These are phyloP conservation scores for Neurospora sp. DNA, from an alignment of 2,329 filamentous ascomycete species.

Conservation along the genomic window DNA sequence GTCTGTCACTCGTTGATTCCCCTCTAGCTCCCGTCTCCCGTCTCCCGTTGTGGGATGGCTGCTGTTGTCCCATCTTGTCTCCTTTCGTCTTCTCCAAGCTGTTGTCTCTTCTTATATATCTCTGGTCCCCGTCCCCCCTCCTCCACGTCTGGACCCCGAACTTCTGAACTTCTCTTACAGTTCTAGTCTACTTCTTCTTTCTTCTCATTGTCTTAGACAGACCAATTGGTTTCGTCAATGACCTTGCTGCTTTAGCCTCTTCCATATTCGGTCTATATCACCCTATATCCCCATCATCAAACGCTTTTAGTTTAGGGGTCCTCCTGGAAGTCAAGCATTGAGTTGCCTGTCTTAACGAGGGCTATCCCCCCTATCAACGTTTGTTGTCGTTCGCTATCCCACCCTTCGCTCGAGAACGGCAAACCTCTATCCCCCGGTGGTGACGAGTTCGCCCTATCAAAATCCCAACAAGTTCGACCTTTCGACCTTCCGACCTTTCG, in stretches of 20 bases:
- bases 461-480: not conserved
- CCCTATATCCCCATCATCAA: slow-evolving; percentile 1
- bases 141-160: slow-evolving; percentile 25
- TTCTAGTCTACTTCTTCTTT: slow-evolving; percentile 17
- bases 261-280: slow-evolving; percentile 18
- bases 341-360: slow-evolving; percentile 1
- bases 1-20: not conserved
- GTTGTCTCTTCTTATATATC: slow-evolving; percentile 35
- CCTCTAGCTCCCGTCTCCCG: not conserved
- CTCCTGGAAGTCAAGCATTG: not conserved
- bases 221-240: slow-evolving; percentile 28
- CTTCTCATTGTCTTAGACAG: slow-evolving; percentile 21
- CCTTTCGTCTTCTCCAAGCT: slow-evolving; percentile 11
- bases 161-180: slow-evolving; percentile 3
- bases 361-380: not conserved
- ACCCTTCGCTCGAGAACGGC: not conserved
- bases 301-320: not conserved
- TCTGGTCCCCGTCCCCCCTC: slow-evolving; percentile 23
- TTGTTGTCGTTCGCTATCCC: slow-evolving; percentile 1
- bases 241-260: slow-evolving; percentile 30
- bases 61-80: slow-evolving; percentile 8
- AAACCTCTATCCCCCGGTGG: not conserved
- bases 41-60: not conserved
- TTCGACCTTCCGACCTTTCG: not conserved
- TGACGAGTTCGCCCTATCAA: not conserved